These are phyloP conservation scores for Penicillium sp. DNA, from an alignment of 2,329 filamentous ascomycete genomes.

Conservation along the genomic window DNA sequence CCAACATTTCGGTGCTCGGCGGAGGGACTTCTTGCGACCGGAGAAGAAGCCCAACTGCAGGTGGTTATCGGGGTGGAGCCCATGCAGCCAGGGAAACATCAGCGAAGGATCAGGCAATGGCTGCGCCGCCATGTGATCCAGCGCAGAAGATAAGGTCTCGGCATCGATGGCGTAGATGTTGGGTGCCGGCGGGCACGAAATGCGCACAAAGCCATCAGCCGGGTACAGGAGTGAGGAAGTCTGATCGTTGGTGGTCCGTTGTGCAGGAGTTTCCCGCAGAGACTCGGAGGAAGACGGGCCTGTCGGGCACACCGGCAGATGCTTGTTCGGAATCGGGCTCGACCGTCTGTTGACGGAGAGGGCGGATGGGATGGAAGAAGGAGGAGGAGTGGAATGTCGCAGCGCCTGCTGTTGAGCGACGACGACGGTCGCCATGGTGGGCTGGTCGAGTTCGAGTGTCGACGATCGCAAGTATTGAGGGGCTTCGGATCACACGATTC, in stretches of 20 bases:
- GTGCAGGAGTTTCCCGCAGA: slow-evolving; percentile 64
- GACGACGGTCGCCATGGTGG: slow-evolving; percentile 47
- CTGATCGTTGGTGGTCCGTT: slow-evolving; percentile 52
- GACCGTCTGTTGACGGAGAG: slow-evolving; percentile 60
- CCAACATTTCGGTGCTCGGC: slow-evolving; percentile 71
- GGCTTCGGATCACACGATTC: slow-evolving; percentile 4
- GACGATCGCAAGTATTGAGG: not conserved
- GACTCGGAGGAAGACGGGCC: slow-evolving; percentile 61
- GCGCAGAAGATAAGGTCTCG: slow-evolving; percentile 64
- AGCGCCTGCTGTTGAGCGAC: slow-evolving; percentile 48
- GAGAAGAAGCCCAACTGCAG: slow-evolving; percentile 89
- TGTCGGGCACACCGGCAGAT: slow-evolving; percentile 83
- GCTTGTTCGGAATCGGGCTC: slow-evolving; percentile 77
- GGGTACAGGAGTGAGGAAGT: slow-evolving; percentile 73
- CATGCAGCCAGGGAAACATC: slow-evolving; percentile 96
- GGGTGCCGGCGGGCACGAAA: slow-evolving; percentile 51
- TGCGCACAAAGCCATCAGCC: slow-evolving; percentile 61
- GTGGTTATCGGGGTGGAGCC: slow-evolving; percentile 82
- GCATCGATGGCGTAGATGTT: slow-evolving; percentile 71
- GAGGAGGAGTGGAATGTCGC: slow-evolving; percentile 50
- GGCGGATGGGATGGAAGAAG: slow-evolving; percentile 47
- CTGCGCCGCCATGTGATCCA: slow-evolving; percentile 74
- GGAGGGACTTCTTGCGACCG: slow-evolving; percentile 67
- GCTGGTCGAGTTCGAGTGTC: not conserved
- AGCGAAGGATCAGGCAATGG: slow-evolving; percentile 79